Percentiles rank a stretch among this genome's conserved stretches.
phyloP scores from a whole-genome alignment of 148 eudicot genomes.

The Rhododendron griersonianum region DNA sequence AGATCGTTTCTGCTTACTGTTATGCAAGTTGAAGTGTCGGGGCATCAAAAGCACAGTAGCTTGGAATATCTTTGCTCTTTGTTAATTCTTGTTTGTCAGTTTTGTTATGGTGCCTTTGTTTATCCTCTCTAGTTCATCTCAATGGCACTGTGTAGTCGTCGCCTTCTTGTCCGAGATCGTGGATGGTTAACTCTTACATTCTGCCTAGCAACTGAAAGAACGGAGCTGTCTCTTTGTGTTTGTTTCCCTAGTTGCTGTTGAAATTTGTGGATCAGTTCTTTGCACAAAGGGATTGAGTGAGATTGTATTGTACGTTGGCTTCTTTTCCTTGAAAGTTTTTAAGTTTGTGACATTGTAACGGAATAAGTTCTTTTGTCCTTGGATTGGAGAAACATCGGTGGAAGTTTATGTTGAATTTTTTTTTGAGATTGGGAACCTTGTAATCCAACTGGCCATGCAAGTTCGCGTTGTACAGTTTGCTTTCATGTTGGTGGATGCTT shows the following conservation, averaged over 20 bases:
- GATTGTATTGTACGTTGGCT: not conserved
- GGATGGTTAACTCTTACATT: not conserved
- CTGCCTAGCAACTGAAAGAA: not conserved
- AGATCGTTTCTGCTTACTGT: not conserved
- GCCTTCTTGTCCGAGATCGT: not conserved
- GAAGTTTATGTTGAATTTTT: not conserved
- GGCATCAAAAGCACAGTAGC: not conserved
- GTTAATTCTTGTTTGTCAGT: not conserved
- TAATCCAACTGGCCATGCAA: not conserved
- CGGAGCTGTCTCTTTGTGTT: not conserved
- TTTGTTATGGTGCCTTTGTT: not conserved
- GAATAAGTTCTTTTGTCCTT: not conserved
- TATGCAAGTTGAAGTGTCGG: not conserved
- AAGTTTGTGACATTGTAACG: not conserved
- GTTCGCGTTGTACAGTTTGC: not conserved
- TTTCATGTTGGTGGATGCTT: not conserved
- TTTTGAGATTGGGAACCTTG: not conserved
- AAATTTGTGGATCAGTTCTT: not conserved
- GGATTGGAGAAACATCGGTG: not conserved
- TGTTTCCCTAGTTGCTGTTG: not conserved
- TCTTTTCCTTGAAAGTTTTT: not conserved
- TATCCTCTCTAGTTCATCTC: not conserved
- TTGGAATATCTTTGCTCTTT: not conserved
- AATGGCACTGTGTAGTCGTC: not conserved
- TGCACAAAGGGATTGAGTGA: not conserved